These are phyloP conservation scores for Phanerochaete sordida DNA, from an alignment of 768 basidiomycete genomes.

Conservation along the genomic window DNA sequence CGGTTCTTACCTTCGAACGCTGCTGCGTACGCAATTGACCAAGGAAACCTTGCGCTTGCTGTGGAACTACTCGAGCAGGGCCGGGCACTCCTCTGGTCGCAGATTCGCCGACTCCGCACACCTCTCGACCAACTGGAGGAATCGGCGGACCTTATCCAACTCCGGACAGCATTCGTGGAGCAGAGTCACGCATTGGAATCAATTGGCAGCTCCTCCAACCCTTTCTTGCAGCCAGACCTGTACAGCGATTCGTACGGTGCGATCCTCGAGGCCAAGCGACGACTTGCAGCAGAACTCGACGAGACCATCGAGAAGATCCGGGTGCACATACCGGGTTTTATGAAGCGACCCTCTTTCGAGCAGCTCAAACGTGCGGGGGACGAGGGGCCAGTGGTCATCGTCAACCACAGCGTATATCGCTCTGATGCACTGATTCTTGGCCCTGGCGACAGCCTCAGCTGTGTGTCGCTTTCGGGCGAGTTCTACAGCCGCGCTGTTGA, in stretches of 20 bases:
- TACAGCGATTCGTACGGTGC: not conserved
- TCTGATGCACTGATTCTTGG: constrained; percentile 35
- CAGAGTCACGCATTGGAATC: not conserved
- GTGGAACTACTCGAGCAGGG: constrained; percentile 25
- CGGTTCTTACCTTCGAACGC: not conserved
- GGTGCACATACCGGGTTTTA: constrained; percentile 29
- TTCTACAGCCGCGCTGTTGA: not conserved
- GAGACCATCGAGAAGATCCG: constrained; percentile 25
- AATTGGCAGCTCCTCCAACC: not conserved
- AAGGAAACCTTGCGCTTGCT: constrained; percentile 7
- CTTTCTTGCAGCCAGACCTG: not conserved
- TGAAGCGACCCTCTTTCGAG: constrained; percentile 20
- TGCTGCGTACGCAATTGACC: not conserved
- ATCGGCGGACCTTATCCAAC: not conserved
- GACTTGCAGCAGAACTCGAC: constrained; percentile 12
- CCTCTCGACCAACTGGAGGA: constrained; percentile 13
- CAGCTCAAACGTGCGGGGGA: constrained; percentile 25
- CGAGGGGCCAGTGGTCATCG: constrained; percentile 34
- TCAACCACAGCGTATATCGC: constrained; percentile 29
- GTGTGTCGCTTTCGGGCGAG: constrained; percentile 9
- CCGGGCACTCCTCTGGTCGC: constrained; percentile 21
- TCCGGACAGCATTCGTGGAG: not conserved
- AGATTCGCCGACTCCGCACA: constrained; percentile 15
- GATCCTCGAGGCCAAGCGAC: constrained; percentile 3
- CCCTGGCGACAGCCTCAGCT: constrained; percentile 3